Evolutionary conservation across 345 rosid genomes (phyloP), one percentile per base, ranked within the genome.

Genomic region (Sonneratia caseolaris): DNA sequence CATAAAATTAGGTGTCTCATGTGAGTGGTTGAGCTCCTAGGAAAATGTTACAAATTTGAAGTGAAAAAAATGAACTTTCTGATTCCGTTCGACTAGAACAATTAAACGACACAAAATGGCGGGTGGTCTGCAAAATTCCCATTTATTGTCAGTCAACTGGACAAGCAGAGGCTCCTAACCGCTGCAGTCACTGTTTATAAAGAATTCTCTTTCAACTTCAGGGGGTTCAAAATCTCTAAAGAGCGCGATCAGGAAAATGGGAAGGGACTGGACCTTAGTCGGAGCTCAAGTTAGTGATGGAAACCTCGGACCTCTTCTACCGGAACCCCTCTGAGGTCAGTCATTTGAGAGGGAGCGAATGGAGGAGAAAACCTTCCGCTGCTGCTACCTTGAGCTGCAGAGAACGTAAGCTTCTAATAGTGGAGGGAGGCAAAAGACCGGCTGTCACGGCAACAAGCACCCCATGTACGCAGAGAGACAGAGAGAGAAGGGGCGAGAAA

Each of bases 241-340:
- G 37, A 37, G 10, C n/a, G 16, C 12, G 38, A 27, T 42, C 10
- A 37, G 22, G 24, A 40, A 22, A 37, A 19, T 21, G 24, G 53
- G 38, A 8, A 43, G 45, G 4, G 13, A 43, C 38, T 21, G 32
- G 53, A 68, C 55, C 21, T 61, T 11, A 11, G 69, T 72, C 73
- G 71, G 84, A 82, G 77, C 72, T 85, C 19, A 40, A 72, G 40
- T 80, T 77, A 64, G 77, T 38, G 68, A 71, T 8, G 70, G 77
- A 51, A 68, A 70, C 57, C 70, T 68, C 70, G 69, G 80, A 73
- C 79, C 84, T 81, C 72, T 71, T 72, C 64, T 57, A 72, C 73
- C 77, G 83, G 76, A 81, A 80, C 56, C 51, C 71, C 78, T 90
- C 85, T 96, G 89, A 87, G 72, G 72, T 74, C 64, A 73, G 71